Evolutionary conservation across 116 monocot species (phyloP).

Genomic region (Zostera marina): DNA sequence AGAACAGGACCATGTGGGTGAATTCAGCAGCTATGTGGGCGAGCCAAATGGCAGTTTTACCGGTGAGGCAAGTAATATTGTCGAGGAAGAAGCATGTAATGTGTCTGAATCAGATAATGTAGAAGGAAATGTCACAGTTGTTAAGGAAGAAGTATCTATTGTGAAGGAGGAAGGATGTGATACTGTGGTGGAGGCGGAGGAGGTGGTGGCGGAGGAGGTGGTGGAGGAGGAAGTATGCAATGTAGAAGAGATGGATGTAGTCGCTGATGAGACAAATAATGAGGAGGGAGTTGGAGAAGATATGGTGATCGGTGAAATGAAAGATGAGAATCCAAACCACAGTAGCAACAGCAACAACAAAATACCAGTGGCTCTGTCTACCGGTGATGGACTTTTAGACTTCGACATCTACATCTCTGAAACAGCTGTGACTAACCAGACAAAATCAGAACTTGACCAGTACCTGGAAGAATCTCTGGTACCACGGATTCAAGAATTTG

Average conservation of each 20-base stretch:
- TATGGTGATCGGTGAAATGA: not conserved
- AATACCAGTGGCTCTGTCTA: conserved; percentile 3
- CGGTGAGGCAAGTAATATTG: not conserved
- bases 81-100: not conserved
- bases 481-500: conserved; percentile 44
- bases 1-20: conserved; percentile 1
- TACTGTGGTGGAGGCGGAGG: conserved; percentile 1
- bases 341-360: not conserved
- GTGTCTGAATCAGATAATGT: no score
- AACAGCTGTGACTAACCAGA: conserved; percentile 20
- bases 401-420: conserved; percentile 26
- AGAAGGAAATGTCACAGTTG: no score
- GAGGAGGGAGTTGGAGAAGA: not conserved
- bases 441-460: conserved; percentile 55
- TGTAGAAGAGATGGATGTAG: not conserved
- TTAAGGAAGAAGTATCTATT: no score
- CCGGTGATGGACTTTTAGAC: conserved; percentile 14
- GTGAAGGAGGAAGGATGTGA: not conserved
- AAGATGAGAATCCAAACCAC: not conserved
- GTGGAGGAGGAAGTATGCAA: not conserved
- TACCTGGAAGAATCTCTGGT: conserved; percentile 50
- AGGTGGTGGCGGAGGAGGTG: not conserved
- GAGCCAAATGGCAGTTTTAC: no score
- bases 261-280: not conserved
- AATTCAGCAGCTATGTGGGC: no score